A percentile compares a stretch with the other conserved stretches of the same genome.
These are phyloP conservation scores for Musa troglodytarum DNA, from an alignment of 176 grass and related monocot genomes.

Conservation along the genomic window DNA sequence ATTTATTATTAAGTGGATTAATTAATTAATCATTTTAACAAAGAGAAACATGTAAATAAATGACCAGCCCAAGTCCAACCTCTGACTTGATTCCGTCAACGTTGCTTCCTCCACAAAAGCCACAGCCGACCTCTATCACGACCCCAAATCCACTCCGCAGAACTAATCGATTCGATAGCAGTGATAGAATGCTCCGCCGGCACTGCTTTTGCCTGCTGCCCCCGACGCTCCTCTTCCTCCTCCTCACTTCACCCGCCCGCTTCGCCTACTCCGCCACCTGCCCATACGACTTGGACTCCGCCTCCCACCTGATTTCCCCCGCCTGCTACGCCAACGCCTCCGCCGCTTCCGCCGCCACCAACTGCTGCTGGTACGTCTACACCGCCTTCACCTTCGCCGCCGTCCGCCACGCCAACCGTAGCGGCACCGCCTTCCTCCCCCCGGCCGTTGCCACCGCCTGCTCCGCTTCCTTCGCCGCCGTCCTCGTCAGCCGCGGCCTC, in stretches of 20 bases:
- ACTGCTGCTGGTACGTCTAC: constrained; percentile 68
- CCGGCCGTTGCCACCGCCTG: constrained; percentile 10
- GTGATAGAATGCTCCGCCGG: too few species aligned
- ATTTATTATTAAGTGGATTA: too few species aligned
- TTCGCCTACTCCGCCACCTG: constrained; percentile 7
- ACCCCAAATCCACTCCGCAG: too few species aligned
- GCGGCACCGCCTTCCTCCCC: constrained; percentile 46
- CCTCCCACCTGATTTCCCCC: constrained; percentile 33
- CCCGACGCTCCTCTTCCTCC: not conserved
- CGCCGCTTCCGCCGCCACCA: constrained; percentile 13
- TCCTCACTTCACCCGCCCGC: not conserved
- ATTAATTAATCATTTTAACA: too few species aligned
- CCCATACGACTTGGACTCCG: constrained; percentile 44
- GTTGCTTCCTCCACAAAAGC: too few species aligned
- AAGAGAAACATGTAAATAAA: too few species aligned
- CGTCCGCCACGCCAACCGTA: constrained; percentile 31
- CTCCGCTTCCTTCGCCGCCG: constrained; percentile 29
- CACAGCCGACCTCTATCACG: too few species aligned
- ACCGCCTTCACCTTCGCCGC: constrained; percentile 45
- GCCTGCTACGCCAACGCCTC: constrained; percentile 58
- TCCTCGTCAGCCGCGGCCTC: constrained; percentile 29
- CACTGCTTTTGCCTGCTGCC: not conserved
- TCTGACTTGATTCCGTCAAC: too few species aligned
- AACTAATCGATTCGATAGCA: not conserved
- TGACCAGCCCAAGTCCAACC: too few species aligned